Evolutionary conservation across 345 rosid species (phyloP).

Genomic region (Rhodamnia argentea): DNA sequence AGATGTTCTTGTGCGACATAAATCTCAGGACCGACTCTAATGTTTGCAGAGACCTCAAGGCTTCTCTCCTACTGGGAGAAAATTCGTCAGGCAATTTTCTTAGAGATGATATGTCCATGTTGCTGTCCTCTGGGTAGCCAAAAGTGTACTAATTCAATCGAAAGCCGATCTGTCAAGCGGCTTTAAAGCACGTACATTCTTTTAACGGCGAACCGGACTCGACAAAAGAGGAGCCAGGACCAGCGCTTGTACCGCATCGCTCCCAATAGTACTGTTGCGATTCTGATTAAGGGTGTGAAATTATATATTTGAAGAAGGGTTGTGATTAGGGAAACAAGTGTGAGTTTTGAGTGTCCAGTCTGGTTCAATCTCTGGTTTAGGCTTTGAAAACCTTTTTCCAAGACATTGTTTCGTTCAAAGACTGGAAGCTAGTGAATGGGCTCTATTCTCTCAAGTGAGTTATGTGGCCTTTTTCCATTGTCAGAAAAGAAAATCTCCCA

Average conservation of each 20-base stretch:
- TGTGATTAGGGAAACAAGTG: neutral
- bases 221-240: neutral
- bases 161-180: accelerated
- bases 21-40: neutral
- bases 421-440: neutral
- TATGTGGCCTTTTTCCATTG: neutral
- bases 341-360: neutral
- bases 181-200: neutral
- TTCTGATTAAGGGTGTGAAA: neutral
- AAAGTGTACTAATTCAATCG: neutral
- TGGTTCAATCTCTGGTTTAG: neutral
- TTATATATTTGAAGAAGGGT: neutral
- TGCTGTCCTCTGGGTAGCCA: neutral
- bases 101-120: neutral
- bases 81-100: neutral
- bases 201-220: neutral
- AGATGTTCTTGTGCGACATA: neutral
- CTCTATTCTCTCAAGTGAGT: neutral
- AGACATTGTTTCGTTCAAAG: neutral
- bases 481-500: neutral
- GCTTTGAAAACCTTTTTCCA: neutral
- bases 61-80: neutral
- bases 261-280: neutral
- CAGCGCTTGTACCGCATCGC: accelerated
- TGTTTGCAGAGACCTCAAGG: neutral